Percentiles rank a stretch among this genome's conserved stretches.
Conservation (phyloP, 2,329 filamentous ascomycete species). For the Fusarium albosuccineum region DNA sequence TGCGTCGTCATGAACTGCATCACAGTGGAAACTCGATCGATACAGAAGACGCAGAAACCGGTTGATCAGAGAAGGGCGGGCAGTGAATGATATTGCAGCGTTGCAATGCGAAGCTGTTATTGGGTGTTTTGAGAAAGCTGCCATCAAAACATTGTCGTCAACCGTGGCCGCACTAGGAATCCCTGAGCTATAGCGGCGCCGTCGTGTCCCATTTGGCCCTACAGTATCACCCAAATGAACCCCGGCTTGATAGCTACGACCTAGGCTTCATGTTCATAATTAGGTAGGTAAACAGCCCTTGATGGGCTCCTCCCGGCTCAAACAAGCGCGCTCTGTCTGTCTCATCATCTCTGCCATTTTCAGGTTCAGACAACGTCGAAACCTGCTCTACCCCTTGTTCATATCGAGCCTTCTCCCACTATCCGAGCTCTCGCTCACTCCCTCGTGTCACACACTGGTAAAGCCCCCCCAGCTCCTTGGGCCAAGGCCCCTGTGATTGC, state of each 20-base stretch:
- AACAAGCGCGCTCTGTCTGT: slow-evolving; percentile 14
- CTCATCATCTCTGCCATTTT: slow-evolving; percentile 14
- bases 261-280: slow-evolving; percentile 14
- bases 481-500: slow-evolving; percentile 32
- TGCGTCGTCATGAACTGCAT: slow-evolving; percentile 31
- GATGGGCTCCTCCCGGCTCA: slow-evolving; percentile 16
- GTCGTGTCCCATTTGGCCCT: slow-evolving; percentile 1
- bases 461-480: slow-evolving; percentile 13
- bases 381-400: slow-evolving; percentile 28
- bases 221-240: slow-evolving; percentile 8
- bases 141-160: slow-evolving; percentile 6
- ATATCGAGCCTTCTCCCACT: slow-evolving; percentile 1
- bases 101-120: no score
- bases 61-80: slow-evolving; percentile 9
- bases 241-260: slow-evolving; percentile 12
- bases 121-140: background rate
- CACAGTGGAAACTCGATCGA: slow-evolving; percentile 9
- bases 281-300: background rate
- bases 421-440: slow-evolving; percentile 16
- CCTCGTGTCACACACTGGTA: slow-evolving; percentile 34
- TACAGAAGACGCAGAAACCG: background rate
- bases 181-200: slow-evolving; percentile 24
- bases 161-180: slow-evolving; percentile 28
- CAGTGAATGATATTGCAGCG: no score
- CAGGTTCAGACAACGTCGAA: slow-evolving; percentile 32